Conservation (phyloP, 208 protist species). For the Phytomonas francai region DNA sequence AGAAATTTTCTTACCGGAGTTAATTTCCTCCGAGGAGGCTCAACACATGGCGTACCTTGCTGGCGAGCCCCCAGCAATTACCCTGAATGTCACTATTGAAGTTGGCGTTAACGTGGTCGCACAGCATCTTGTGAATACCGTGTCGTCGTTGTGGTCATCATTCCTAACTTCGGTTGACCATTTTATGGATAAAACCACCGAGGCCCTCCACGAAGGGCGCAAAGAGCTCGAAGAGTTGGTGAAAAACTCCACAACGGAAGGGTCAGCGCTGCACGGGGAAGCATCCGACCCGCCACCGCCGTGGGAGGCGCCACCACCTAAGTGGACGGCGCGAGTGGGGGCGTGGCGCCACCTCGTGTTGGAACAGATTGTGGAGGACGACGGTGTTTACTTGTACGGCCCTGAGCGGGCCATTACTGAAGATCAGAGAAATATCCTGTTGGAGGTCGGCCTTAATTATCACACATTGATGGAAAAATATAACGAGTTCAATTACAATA, state of each 20-base stretch:
- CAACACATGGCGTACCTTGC: constrained; percentile 24
- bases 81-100: constrained; percentile 45
- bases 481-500: constrained; percentile 40
- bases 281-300: constrained; percentile 17
- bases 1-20: constrained; percentile 46
- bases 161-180: constrained; percentile 42
- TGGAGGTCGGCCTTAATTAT: constrained; percentile 50
- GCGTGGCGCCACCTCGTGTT: constrained; percentile 46
- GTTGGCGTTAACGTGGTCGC: constrained; percentile 53
- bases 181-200: constrained; percentile 32
- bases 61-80: constrained; percentile 20
- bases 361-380: constrained; percentile 32
- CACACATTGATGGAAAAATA: constrained; percentile 25
- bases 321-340: constrained; percentile 42
- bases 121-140: constrained; percentile 42
- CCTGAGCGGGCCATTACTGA: constrained; percentile 31
- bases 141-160: constrained; percentile 50
- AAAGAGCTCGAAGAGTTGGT: constrained; percentile 23
- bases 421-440: constrained; percentile 42
- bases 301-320: constrained; percentile 50
- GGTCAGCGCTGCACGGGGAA: not conserved
- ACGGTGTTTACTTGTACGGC: constrained; percentile 60
- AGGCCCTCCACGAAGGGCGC: constrained; percentile 37
- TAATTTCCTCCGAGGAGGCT: constrained; percentile 30
- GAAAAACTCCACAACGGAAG: not conserved